Evolutionary conservation across 805 yeast genomes (phyloP), one percentile per base, ranked within the genome.

Genomic region (Lachancea nothofagi): DNA sequence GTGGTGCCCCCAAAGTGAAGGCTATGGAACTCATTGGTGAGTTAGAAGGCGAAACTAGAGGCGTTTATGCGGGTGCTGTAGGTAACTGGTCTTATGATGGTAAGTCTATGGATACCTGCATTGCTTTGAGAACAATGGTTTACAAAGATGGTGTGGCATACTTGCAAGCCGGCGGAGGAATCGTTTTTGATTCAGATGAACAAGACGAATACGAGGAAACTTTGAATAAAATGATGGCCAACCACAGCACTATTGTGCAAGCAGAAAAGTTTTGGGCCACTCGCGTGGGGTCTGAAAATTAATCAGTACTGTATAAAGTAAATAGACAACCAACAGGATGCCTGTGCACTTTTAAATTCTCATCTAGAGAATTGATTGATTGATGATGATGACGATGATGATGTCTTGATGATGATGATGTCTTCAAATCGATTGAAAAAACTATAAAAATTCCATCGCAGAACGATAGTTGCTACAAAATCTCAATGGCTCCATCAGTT

Each of bases 111-210:
- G 95, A 93, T 58, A 93, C 97, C 1, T 93, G 98, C 66, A 93
- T 93, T 60, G 98, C 98, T 0, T 70, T 93, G 53, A 77, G 99
- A 66, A 93, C 99, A 0, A 90, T 93, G 98, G 88, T 93, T 32
- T 82, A 76, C 58, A 93, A 93, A 59, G 86, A 90, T 50, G 90
- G 89, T 19, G 70, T 76, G 38, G 97, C 96, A 0, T 90, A 88
- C 55, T 70, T 93, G 51, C 99, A 93, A 70, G 97, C 98, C 2
- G 98, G 99, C 48, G 99, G 99, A 41, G 99, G 99, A 44, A 93
- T 93, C 59, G 98, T 93, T 18, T 81, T 71, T 60, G 98, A 93
- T 61, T 83, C 95, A 47, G 97, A 93, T 61, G 95, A 94, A 41
- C 79, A 81, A 54, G 98, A 90, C 46, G 98, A 93, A 67, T 93